Evolutionary conservation across 768 basidiomycete genomes (phyloP).

Genomic region (Termitomyces bulborhizus): DNA sequence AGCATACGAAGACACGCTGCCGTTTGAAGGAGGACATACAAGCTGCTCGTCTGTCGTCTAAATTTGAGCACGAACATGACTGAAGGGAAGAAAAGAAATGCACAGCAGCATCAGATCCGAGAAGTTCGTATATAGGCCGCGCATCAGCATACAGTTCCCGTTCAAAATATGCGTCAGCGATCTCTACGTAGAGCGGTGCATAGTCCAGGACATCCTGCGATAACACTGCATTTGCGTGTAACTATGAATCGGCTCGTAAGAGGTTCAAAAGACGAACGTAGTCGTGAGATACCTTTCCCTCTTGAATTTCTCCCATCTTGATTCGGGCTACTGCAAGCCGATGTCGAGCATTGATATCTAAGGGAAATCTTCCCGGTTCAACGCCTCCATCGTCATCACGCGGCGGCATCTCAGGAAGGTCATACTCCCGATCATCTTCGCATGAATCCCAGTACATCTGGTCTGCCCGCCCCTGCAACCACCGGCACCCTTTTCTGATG

Average conservation of each 20-base stretch:
- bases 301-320: conserved; percentile 70
- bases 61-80: neutral
- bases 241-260: conserved; percentile 30
- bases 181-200: conserved; percentile 71
- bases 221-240: conserved; percentile 71
- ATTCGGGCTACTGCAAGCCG: conserved; percentile 79
- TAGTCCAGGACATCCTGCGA: conserved; percentile 71
- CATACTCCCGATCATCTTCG: conserved; percentile 88
- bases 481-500: conserved; percentile 73
- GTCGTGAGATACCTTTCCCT: conserved; percentile 64
- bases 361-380: conserved; percentile 49
- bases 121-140: conserved; percentile 68
- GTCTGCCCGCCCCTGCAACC: conserved; percentile 80
- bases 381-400: conserved; percentile 37
- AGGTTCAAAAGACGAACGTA: neutral
- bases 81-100: conserved; percentile 16
- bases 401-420: conserved; percentile 33
- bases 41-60: conserved; percentile 55
- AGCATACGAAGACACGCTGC: conserved; percentile 77
- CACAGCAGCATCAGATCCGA: conserved; percentile 72
- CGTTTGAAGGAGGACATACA: conserved; percentile 69
- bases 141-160: conserved; percentile 74
- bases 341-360: conserved; percentile 78
- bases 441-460: conserved; percentile 77
- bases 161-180: conserved; percentile 82